Percentiles rank a stretch among this genome's conserved stretches.
These are phyloP conservation scores for Tylopilus orsonianus DNA, from an alignment of 1,284 basidiomycete genomes.

Conservation along the genomic window DNA sequence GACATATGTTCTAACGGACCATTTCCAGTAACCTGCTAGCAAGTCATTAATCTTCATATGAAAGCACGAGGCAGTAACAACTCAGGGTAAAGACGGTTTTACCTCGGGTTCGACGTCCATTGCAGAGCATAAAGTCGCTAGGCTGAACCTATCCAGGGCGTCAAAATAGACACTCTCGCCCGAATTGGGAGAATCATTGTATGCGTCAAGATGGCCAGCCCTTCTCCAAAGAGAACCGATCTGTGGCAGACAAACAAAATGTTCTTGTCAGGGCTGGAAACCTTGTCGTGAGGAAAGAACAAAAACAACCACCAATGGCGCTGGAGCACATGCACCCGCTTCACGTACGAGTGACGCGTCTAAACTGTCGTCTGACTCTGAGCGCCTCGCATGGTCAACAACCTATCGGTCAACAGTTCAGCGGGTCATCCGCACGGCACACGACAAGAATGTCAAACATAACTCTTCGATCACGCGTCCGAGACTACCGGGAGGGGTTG, in stretches of 20 bases:
- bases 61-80: conserved; percentile 8
- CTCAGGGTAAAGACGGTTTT: conserved; percentile 1
- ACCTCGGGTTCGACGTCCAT: conserved; percentile 12
- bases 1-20: conserved; percentile 15
- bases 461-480: conserved; percentile 25
- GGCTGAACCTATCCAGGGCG: conserved; percentile 19
- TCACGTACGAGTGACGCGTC: neutral
- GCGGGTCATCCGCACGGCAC: neutral
- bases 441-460: conserved; percentile 5
- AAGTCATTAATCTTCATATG: neutral
- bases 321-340: neutral
- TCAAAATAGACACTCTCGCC: conserved; percentile 26
- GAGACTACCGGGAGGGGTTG: conserved; percentile 15
- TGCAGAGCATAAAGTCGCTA: conserved; percentile 1
- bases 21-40: conserved; percentile 15
- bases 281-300: neutral
- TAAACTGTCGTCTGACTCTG: neutral
- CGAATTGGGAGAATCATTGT: conserved; percentile 10
- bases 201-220: conserved; percentile 1
- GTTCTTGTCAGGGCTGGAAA: conserved; percentile 12
- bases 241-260: conserved; percentile 14
- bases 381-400: neutral
- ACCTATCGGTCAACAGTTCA: conserved; percentile 14
- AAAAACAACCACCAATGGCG: conserved; percentile 7
- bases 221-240: conserved; percentile 5